Base-by-base conservation (phyloP, 495 filamentous ascomycete genomes). In the Amphirosellinia nigrospora region DNA sequence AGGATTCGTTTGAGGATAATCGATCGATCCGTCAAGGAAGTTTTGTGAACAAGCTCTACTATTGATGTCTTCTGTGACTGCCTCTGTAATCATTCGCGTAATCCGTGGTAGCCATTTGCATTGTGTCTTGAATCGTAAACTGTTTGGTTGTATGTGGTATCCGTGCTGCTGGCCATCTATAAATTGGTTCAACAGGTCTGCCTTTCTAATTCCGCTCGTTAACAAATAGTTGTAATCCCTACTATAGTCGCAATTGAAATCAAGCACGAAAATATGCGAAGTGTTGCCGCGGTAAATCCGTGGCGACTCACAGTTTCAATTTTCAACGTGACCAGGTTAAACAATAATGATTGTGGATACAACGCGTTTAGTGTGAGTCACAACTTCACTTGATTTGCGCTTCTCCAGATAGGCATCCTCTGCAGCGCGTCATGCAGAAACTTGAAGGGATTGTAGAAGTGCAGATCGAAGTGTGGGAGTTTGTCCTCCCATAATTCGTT, bases 1-100 rank as follows among this genome's bases (percentile, higher is more conserved):
- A 60, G 68, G 72, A 62, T 74, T 76, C 65, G 69, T 65, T 69
- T 69, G 59, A 66, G 72, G 52, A 70, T 76, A 74, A 78, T 78
- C 74, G 64, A 78, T 76, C 70, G 48, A 48, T 55, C 61, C 50
- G 59, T 62, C 66, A n/a, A 56, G 63, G 66, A 74, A 69, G 59
- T 71, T 71, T 73, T 75, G 52, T 68, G 36, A 61, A 61, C 16
- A 36, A 16, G 5, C 39, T 63, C 53, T 72, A 30, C 39, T 45
- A 6, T 45, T 23, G 28, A 3, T 39, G 3, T 46, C 23, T 10
- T 23, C 32, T 41, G 70, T 74, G 72, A 71, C 16, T 71, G 19
- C 7, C 32, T 32, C 4, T n/a, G n/a, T n/a, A n/a, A n/a, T n/a
- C n/a, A n/a, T n/a, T n/a, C n/a, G n/a, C n/a, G n/a, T n/a, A n/a